These are phyloP conservation scores for Podaxis sp. DNA, from an alignment of 768 basidiomycete species.

Conservation along the genomic window DNA sequence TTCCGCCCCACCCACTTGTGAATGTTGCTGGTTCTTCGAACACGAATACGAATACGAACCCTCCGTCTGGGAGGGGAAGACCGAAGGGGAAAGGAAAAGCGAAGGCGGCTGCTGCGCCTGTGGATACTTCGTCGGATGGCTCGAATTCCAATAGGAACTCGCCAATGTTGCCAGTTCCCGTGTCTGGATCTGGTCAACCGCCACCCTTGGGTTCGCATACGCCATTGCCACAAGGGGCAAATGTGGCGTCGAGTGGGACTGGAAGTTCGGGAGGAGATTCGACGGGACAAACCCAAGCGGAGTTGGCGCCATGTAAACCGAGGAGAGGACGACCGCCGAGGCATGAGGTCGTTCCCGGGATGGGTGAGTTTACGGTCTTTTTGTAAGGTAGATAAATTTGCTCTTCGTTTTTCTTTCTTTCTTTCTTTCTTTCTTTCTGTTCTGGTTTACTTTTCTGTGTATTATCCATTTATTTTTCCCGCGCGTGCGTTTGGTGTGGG, in stretches of 20 bases:
- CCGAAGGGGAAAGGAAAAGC: slow-evolving; percentile 8
- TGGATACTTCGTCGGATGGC: neutral
- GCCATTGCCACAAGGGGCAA: neutral
- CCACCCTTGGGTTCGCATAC: neutral
- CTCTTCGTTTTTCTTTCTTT: neutral
- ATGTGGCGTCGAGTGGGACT: neutral
- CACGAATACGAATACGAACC: neutral
- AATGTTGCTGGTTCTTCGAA: neutral
- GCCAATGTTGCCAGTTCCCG: neutral
- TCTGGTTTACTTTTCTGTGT: neutral
- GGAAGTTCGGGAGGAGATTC: too few relatives aligned
- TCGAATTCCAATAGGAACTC: neutral
- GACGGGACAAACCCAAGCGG: neutral
- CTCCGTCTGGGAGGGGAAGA: neutral
- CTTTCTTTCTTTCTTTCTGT: neutral
- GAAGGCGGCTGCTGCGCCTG: neutral
- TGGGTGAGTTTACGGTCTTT: slow-evolving; percentile 15
- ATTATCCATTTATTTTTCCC: neutral
- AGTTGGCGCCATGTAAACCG: slow-evolving; percentile 12
- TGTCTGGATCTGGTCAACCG: neutral
- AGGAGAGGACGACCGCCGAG: slow-evolving; percentile 11
- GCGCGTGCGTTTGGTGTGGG: neutral
- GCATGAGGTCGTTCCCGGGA: slow-evolving; percentile 12
- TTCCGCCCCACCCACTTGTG: neutral
- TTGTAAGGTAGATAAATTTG: neutral